Base-by-base conservation (phyloP, 129 eudicot species). In the Tagetes erecta region DNA sequence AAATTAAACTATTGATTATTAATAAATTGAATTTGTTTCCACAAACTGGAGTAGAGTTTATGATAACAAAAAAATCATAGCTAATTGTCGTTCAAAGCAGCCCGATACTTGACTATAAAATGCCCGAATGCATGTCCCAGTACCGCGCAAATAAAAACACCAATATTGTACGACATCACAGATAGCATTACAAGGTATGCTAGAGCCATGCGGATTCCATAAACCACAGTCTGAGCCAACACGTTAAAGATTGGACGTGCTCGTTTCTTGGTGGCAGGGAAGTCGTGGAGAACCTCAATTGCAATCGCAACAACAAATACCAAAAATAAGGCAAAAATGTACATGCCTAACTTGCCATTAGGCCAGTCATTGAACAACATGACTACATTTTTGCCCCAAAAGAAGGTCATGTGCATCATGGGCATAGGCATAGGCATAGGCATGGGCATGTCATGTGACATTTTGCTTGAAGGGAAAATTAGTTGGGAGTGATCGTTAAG, bases 341-440 rank as follows among this genome's bases (percentile, higher is more conserved):
- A 89, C 96, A 86, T 86, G 75, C 83, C 89, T 63, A 80, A 84
- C 69, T 55, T 78, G 52, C 58, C 69, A 40, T 70, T 75, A 27
- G 96, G 96, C 96, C 92, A 86, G 35, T 80, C 84, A 36, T 76
- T 35, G 64, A 89, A 86, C 6, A 89, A 69, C 56, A 86, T 64
- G 59, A 69, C 42, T 1, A 83, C 87, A 65, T 86, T 80, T 68
- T 80, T 84, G 70, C 96, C 92, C 92, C 86, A 86, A 46, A 71
- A 89, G 72, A 89, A 86, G 83, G 80, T 84, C 89, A 78, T 84
- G 57, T 84, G 91, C 96, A 89, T 86, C 96, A 80, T 86, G 70
- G 20, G 31, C 86, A 79, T 80, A 49, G 84, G 37, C 88, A 76
- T 84, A 5, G 72, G 57, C 84, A 71, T 76, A 3, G 50, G 13